Evolutionary conservation across 139 green algal species (phyloP).

Genomic region (Ostreobium quekettii): DNA sequence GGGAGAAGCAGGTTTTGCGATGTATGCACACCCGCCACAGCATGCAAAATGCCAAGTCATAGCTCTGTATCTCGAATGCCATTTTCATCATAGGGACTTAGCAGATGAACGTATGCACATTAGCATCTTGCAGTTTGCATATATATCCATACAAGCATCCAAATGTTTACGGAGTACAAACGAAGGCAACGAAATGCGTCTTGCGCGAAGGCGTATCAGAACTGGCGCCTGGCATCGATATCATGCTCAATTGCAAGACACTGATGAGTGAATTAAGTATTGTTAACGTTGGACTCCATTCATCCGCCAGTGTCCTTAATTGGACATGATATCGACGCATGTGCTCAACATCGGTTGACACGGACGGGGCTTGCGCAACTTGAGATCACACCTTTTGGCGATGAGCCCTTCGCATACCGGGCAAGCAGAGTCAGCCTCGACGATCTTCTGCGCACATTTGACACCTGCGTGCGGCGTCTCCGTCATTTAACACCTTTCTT

Average conservation of each 20-base stretch:
- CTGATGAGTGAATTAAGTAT: background rate
- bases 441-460: constrained; percentile 38
- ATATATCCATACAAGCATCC: too few relatives aligned
- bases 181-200: too few relatives aligned
- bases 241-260: background rate
- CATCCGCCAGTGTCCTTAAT: background rate
- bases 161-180: too few relatives aligned
- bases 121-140: too few relatives aligned
- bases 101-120: too few relatives aligned
- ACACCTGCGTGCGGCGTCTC: constrained; percentile 25
- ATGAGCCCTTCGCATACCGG: constrained; percentile 44
- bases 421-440: constrained; percentile 42
- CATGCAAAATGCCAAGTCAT: too few relatives aligned
- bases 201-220: too few relatives aligned
- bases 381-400: constrained; percentile 43
- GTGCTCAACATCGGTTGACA: background rate
- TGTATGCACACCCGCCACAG: too few relatives aligned
- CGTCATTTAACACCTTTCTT: background rate
- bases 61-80: too few relatives aligned
- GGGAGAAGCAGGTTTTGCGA: too few relatives aligned
- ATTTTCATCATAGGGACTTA: too few relatives aligned
- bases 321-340: background rate
- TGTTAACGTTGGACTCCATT: background rate
- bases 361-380: too few relatives aligned
- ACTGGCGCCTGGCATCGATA: background rate